Conservation (phyloP, 2,329 filamentous ascomycete genomes). For the Chrysoporthe deuterocubensis region DNA sequence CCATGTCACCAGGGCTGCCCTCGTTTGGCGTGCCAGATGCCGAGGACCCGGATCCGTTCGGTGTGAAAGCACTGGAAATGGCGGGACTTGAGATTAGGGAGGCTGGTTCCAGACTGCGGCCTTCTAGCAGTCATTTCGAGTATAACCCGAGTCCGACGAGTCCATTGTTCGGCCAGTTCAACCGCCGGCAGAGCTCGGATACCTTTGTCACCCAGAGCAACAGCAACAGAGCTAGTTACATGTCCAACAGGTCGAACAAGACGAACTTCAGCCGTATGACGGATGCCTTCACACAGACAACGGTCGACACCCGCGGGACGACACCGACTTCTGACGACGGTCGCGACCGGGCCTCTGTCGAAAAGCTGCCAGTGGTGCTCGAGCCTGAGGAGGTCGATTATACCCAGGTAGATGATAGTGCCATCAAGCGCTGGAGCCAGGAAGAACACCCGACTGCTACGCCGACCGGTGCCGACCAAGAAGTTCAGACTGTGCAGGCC, state of each 20-base stretch:
- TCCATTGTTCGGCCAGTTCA: conserved; percentile 62
- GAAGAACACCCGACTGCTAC: conserved; percentile 24
- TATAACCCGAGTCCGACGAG: conserved; percentile 78
- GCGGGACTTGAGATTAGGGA: conserved; percentile 88
- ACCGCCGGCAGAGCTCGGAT: conserved; percentile 70
- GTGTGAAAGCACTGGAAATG: conserved; percentile 87
- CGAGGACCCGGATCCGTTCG: conserved; percentile 90
- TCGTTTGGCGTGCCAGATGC: conserved; percentile 78
- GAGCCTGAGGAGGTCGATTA: conserved; percentile 61
- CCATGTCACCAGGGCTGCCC: conserved; percentile 43
- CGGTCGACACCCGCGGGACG: conserved; percentile 27
- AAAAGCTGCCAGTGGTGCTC: conserved; percentile 44
- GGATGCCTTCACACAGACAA: conserved; percentile 67
- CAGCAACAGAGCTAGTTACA: conserved; percentile 74
- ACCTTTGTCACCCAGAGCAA: conserved; percentile 61
- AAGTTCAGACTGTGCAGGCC: background rate
- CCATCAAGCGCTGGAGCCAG: conserved; percentile 50
- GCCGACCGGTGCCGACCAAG: conserved; percentile 10
- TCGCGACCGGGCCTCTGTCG: conserved; percentile 45
- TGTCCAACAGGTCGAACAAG: conserved; percentile 69
- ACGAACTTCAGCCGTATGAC: conserved; percentile 74
- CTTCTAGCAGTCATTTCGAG: conserved; percentile 80
- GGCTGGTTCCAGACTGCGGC: conserved; percentile 76
- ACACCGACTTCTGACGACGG: conserved; percentile 48
- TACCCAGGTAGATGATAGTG: conserved; percentile 60